A percentile compares a stretch with the other conserved stretches of the same genome.
Evolutionary conservation across 116 monocot species (phyloP).

Genomic region (Zostera marina): DNA sequence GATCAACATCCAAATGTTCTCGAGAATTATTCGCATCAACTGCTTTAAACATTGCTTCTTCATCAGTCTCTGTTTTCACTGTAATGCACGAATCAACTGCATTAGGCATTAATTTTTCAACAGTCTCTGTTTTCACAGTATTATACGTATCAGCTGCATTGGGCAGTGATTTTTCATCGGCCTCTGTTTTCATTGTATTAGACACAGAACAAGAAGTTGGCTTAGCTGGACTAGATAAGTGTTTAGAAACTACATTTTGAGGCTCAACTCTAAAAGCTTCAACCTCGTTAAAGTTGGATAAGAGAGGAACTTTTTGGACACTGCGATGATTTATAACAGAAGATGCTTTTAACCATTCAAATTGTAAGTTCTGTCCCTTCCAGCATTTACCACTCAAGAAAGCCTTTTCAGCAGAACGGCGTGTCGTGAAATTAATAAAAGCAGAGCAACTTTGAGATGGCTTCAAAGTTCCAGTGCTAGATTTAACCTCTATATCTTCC

Average conservation of each 20-base stretch:
- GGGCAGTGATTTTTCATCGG: not conserved
- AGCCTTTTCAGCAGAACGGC: slow-evolving; percentile 65
- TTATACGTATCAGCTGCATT: not conserved
- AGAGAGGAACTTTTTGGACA: slow-evolving; percentile 11
- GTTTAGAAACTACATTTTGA: slow-evolving; percentile 13
- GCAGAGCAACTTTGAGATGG: slow-evolving; percentile 18
- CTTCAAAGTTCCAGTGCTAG: slow-evolving; percentile 12
- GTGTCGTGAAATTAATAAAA: slow-evolving; percentile 38
- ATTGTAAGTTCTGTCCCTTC: slow-evolving; percentile 63
- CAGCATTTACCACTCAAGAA: slow-evolving; percentile 45
- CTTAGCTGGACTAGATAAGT: slow-evolving; percentile 8
- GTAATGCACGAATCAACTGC: not conserved
- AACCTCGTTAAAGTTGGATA: slow-evolving; percentile 4
- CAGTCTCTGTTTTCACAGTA: not conserved
- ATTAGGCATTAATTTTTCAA: too few relatives aligned
- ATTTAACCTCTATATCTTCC: slow-evolving; percentile 28
- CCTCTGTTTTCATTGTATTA: not conserved
- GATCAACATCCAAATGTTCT: slow-evolving; percentile 7
- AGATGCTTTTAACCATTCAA: slow-evolving; percentile 38
- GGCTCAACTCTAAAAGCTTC: slow-evolving; percentile 7
- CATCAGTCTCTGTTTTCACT: too few relatives aligned
- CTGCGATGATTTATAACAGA: slow-evolving; percentile 7
- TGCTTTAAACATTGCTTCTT: too few relatives aligned
- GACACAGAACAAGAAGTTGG: not conserved
- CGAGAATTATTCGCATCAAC: not conserved